Conservation (phyloP, 495 filamentous ascomycete species). For the Astrothelium subdiscretum region DNA sequence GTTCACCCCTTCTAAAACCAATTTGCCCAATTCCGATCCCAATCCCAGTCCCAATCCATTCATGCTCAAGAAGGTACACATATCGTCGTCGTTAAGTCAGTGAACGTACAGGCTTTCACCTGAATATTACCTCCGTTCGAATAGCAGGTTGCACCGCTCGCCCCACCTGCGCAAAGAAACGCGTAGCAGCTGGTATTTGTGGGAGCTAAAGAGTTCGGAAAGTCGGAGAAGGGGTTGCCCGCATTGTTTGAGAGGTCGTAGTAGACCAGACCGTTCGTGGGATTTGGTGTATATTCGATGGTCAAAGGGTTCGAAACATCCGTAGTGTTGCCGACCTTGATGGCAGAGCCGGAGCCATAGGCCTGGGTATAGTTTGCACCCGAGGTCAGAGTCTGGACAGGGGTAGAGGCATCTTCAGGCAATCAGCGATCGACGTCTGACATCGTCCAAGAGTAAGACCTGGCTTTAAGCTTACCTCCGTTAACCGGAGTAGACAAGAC, state of each 20-base stretch:
- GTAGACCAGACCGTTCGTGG: neutral
- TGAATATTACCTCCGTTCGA: neutral
- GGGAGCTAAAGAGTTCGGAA: neutral
- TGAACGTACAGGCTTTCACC: neutral
- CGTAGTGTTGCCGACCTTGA: neutral
- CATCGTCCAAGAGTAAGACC: neutral
- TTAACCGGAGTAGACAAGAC: neutral
- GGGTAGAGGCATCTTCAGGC: neutral
- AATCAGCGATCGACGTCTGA: neutral
- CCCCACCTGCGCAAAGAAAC: neutral
- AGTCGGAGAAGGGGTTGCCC: neutral
- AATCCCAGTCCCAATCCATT: too few relatives aligned
- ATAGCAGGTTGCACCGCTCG: neutral
- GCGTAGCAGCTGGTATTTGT: neutral
- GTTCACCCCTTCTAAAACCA: too few relatives aligned
- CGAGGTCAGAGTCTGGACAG: neutral
- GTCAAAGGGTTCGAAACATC: neutral
- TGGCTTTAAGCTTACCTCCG: neutral
- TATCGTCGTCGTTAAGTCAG: neutral
- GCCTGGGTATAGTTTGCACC: neutral
- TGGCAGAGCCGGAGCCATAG: neutral
- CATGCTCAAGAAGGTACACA: neutral
- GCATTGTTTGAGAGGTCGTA: neutral
- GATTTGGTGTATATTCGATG: neutral
- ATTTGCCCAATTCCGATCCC: too few relatives aligned